These are phyloP conservation scores for Coniochaeta hoffmannii DNA, from an alignment of 2,329 filamentous ascomycete genomes.

Conservation along the genomic window DNA sequence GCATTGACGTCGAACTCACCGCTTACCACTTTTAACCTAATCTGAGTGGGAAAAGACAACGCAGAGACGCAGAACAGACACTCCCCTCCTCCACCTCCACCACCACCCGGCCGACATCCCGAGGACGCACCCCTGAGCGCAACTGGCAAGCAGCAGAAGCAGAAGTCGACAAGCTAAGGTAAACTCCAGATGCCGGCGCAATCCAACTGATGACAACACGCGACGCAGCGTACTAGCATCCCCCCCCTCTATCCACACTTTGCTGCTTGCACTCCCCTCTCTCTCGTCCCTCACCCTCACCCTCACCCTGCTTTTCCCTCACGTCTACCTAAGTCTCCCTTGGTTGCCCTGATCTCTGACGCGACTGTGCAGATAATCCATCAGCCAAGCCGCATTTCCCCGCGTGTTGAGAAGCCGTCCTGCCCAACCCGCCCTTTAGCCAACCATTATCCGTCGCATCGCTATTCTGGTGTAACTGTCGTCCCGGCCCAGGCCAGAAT, in stretches of 20 bases:
- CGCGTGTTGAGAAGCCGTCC: conserved; percentile 10
- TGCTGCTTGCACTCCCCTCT: conserved; percentile 6
- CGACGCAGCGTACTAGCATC: conserved; percentile 1
- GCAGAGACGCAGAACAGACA: conserved; percentile 2
- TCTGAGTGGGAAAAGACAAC: not conserved
- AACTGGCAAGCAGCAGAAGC: not conserved
- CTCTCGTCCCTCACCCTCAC: too few species aligned
- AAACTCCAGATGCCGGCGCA: not conserved
- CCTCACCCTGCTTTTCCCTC: too few species aligned
- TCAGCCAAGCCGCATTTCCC: conserved; percentile 17
- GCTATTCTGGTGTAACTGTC: conserved; percentile 20
- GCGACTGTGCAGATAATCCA: conserved; percentile 28
- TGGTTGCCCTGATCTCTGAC: conserved; percentile 21
- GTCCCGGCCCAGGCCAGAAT: conserved; percentile 13
- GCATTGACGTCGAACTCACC: conserved; percentile 2
- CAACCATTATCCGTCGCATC: conserved; percentile 18
- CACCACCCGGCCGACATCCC: not conserved
- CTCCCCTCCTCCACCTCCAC: conserved; percentile 3
- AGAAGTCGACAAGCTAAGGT: not conserved
- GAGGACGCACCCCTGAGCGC: not conserved
- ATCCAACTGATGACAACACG: not conserved
- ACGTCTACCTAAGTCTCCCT: conserved; percentile 7
- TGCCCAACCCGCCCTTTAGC: conserved; percentile 15
- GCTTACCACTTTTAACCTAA: conserved; percentile 5
- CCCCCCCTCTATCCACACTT: too few species aligned